Base-by-base conservation (phyloP, 2,329 filamentous ascomycete genomes). In the Curvularia hawaiiensis region DNA sequence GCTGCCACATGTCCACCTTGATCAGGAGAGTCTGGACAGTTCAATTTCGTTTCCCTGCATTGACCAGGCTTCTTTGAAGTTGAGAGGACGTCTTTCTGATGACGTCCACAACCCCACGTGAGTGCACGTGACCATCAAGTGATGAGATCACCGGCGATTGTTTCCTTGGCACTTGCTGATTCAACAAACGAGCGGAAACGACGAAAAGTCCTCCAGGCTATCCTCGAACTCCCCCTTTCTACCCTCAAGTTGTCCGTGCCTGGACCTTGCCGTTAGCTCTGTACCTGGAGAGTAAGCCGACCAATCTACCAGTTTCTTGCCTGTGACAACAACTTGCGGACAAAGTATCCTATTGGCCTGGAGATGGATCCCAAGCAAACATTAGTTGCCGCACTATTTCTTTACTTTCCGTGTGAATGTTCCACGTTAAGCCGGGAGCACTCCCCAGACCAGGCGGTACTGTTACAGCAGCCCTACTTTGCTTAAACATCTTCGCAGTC, bases 81-180 rank as follows among this genome's bases (percentile, higher is more conserved):
- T 31, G n/a, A 26, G 20, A 24, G 4, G 24, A 45, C 31, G 12
- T 20, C 38, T 24, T 20, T 9, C 16, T 16, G 35, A 51, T 58
- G 47, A 50, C 56, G 47, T 51, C 28, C 22, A 24, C 12, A 39
- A 14, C 26, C 38, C 16, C 31, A 43, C 40, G 48, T 18, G 45
- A 35, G 45, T 16, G 24, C 47, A 50, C 35, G 35, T 50, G 22
- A 28, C 14, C 24, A n/a, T n/a, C 9, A 10, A 9, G 16, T n/a
- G 24, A 28, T 44, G 41, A 44, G 16, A 26, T 44, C 41, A 44
- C 16, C 9, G 28, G 7, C 16, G 26, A 28, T 14, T n/a, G 5
- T 44, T n/a, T 31, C 30, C 30, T 31, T 31, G 30, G 30, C 30
- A 12, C 30, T 31, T 12, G 26, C n/a, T 20, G 9, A 5, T 44